A percentile compares a stretch with the other conserved stretches of the same genome.
phyloP scores from a whole-genome alignment of 1,284 basidiomycete genomes.

The Cryptococcus deneoformans region DNA sequence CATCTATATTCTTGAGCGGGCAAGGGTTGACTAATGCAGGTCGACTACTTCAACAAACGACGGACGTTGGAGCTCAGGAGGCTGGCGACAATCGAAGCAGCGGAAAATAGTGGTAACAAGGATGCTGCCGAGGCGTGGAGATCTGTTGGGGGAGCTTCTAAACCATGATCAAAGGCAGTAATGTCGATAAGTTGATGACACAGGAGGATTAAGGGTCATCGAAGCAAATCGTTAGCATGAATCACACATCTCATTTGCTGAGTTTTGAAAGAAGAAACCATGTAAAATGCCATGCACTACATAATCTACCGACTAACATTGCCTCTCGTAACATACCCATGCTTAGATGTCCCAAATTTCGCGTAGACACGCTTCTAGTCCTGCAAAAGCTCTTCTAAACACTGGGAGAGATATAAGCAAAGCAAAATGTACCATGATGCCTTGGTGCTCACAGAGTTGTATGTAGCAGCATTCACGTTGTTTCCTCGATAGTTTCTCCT shows the following conservation, averaged over 20 bases:
- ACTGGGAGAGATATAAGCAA: conserved; percentile 15
- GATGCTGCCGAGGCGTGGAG: conserved; percentile 23
- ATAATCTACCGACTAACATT: too few species aligned
- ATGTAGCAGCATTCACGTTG: conserved; percentile 35
- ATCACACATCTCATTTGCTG: too few species aligned
- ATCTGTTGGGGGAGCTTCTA: conserved; percentile 5
- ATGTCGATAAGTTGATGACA: too few species aligned
- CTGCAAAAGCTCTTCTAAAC: conserved; percentile 46
- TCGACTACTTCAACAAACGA: conserved; percentile 54
- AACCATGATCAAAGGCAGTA: too few species aligned
- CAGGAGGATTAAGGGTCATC: too few species aligned
- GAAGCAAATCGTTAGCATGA: too few species aligned
- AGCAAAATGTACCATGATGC: conserved; percentile 1
- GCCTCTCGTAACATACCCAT: too few species aligned
- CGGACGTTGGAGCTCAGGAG: conserved; percentile 48
- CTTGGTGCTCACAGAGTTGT: conserved; percentile 43
- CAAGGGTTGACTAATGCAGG: conserved; percentile 23
- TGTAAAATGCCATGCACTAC: too few species aligned
- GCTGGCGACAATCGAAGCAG: conserved; percentile 45
- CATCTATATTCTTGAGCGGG: background rate
- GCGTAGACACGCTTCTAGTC: conserved; percentile 6
- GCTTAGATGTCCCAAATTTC: too few species aligned
- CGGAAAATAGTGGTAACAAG: conserved; percentile 30
- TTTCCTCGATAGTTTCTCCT: conserved; percentile 83
- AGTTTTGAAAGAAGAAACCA: too few species aligned